Evolutionary conservation across 371 early-diverging fungal species (phyloP), one percentile per base, ranked within the genome.

Genomic region (Phascolomyces articulosus): DNA sequence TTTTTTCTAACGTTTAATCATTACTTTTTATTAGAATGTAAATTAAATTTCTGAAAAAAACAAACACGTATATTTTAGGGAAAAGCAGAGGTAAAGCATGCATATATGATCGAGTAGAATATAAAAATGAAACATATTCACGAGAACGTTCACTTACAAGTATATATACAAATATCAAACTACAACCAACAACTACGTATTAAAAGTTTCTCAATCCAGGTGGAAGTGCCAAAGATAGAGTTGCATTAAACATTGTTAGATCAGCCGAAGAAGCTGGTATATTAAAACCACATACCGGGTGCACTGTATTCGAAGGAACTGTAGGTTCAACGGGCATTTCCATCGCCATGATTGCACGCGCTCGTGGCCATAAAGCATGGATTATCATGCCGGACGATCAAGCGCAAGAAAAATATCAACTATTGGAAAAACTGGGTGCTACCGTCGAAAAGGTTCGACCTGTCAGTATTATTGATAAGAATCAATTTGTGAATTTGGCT

Each of bases 371-470:
- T 70, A 82, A 85, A 26, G 93, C 94, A 66, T 92, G 93, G 82
- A 97, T 98, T 59, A 94, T 96, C 18, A 95, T 98, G 95, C 98
- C 98, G 9, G 95, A 95, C 69, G 98, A 98, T 69, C 90, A 90
- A 66, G 95, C 96, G 0, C 59, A 82, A 23, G 99, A 98, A 66
- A 98, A 98, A 71, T 91, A 92, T 49, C 89, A 87, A 38, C 66
- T 96, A 2, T 72, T 98, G 15, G 90, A 91, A 67, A 86, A 87
- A 41, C 77, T 95, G 21, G 95, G 96, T 0, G 99, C 99, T 0
- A 87, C 83, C 3, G 96, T 98, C 0, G 97, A 97, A 73, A 91
- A 89, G 31, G 96, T 98, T 0, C 81, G 93, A 29, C 98, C 98
- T 1, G 93, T 90, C 56, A 90, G 94, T 56, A 97, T 98, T 64